These are phyloP conservation scores for Alternaria ventricosa DNA, from an alignment of 2,329 filamentous ascomycete genomes.

Conservation along the genomic window DNA sequence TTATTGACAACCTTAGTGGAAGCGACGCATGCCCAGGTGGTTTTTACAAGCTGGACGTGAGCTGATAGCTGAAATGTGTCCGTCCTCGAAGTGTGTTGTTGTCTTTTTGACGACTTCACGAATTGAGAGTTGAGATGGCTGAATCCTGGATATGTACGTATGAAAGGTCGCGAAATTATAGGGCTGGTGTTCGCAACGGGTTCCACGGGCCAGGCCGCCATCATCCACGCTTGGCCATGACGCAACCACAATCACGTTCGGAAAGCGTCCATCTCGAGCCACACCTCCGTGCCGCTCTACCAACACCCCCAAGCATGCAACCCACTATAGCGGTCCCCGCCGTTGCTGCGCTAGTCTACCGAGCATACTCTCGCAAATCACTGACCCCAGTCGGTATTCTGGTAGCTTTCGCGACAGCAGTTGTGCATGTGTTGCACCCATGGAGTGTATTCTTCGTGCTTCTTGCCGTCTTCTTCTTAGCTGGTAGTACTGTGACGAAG, in stretches of 20 bases:
- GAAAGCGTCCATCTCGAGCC: constrained; percentile 5
- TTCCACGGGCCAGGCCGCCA: background rate
- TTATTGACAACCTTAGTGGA: background rate
- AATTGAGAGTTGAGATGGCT: too few relatives aligned
- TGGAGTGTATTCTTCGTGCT: constrained; percentile 91
- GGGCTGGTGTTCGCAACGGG: background rate
- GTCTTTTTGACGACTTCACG: too few relatives aligned
- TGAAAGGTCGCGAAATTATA: background rate
- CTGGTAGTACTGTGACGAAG: constrained; percentile 83
- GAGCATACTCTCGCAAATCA: constrained; percentile 58
- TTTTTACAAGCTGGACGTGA: background rate
- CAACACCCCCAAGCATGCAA: constrained; percentile 32
- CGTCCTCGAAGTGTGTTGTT: too few relatives aligned
- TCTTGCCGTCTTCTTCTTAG: constrained; percentile 83
- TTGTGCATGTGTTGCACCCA: constrained; percentile 86
- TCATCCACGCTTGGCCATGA: constrained; percentile 8
- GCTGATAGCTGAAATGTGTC: background rate
- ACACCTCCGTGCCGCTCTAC: constrained; percentile 19
- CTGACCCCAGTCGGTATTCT: constrained; percentile 79
- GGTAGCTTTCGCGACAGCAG: constrained; percentile 74
- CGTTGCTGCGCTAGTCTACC: constrained; percentile 47
- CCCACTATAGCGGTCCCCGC: constrained; percentile 40
- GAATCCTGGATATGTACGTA: too few relatives aligned
- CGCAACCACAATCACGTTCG: constrained; percentile 8
- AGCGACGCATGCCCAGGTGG: background rate